These are phyloP conservation scores for Pleurotus platypus DNA, from an alignment of 768 basidiomycete species.

Conservation along the genomic window DNA sequence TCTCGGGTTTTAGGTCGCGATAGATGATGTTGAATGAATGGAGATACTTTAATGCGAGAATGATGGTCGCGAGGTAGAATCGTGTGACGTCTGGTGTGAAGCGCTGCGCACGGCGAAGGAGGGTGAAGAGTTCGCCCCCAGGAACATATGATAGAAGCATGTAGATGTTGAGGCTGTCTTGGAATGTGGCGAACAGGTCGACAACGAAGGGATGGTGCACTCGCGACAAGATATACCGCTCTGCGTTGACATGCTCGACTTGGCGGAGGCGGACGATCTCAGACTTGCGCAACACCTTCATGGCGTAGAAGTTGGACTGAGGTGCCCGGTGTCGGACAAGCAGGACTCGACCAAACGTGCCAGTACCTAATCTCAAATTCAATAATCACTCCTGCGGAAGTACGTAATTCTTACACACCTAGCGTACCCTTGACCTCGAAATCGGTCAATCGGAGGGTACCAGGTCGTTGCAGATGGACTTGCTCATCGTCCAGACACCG, in stretches of 20 bases:
- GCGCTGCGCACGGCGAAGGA: constrained; percentile 87
- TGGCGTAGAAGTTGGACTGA: constrained; percentile 63
- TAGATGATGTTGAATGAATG: constrained; percentile 98
- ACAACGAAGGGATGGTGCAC: constrained; percentile 96
- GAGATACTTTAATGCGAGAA: constrained; percentile 91
- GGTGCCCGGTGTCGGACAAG: constrained; percentile 74
- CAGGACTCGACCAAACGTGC: constrained; percentile 92
- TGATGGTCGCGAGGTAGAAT: constrained; percentile 95
- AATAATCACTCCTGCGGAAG: constrained; percentile 3
- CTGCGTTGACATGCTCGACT: constrained; percentile 97
- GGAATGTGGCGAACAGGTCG: constrained; percentile 92
- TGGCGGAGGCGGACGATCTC: constrained; percentile 89
- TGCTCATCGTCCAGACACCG: constrained; percentile 68
- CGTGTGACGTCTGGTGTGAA: constrained; percentile 98
- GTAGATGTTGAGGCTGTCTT: constrained; percentile 95
- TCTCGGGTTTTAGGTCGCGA: constrained; percentile 98
- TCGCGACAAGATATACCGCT: constrained; percentile 88
- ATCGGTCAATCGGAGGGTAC: constrained; percentile 63
- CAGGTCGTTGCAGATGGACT: constrained; percentile 56
- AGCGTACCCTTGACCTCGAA: constrained; percentile 80
- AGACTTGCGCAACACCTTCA: constrained; percentile 86
- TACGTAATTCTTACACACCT: constrained; percentile 39
- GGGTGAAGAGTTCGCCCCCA: constrained; percentile 96
- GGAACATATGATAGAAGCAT: constrained; percentile 97
- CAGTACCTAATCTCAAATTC: constrained; percentile 62